Conservation (phyloP, 352 stramenopile species). For the Pythium phragmiticola region DNA sequence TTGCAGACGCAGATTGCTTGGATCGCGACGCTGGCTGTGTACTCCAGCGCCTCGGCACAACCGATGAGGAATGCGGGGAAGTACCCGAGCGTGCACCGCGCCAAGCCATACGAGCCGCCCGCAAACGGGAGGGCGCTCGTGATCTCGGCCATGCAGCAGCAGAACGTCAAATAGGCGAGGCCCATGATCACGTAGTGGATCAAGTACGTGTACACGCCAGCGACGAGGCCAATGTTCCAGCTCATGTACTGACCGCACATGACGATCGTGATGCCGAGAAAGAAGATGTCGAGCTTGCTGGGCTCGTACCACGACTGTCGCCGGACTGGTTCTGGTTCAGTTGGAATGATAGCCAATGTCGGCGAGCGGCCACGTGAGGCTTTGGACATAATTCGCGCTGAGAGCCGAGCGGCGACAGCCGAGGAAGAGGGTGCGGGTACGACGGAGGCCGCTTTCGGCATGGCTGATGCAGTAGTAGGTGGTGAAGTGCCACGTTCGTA, state of each 20-base stretch:
- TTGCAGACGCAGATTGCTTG: constrained; percentile 8
- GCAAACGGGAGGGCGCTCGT: constrained; percentile 31
- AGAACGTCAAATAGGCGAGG: constrained; percentile 27
- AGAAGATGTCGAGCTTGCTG: not conserved
- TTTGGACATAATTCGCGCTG: not conserved
- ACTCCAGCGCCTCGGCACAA: constrained; percentile 16
- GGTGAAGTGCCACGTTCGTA: no score
- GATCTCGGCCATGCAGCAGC: constrained; percentile 27
- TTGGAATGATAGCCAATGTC: not conserved
- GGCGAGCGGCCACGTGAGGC: not conserved
- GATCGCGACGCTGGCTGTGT: constrained; percentile 15
- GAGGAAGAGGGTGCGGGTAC: not conserved
- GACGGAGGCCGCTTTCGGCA: not conserved
- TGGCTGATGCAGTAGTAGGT: not conserved
- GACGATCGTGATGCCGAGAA: constrained; percentile 20
- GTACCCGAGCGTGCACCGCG: constrained; percentile 29
- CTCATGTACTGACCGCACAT: constrained; percentile 24
- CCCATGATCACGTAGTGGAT: constrained; percentile 16
- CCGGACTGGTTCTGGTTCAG: not conserved
- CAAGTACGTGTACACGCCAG: constrained; percentile 7
- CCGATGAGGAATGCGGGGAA: constrained; percentile 27
- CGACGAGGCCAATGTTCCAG: constrained; percentile 25
- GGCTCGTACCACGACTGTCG: not conserved
- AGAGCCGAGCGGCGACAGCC: not conserved
- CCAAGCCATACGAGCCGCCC: constrained; percentile 25